These are phyloP conservation scores for Monosporozyma solicola DNA, from an alignment of 805 yeast species.

Conservation along the genomic window DNA sequence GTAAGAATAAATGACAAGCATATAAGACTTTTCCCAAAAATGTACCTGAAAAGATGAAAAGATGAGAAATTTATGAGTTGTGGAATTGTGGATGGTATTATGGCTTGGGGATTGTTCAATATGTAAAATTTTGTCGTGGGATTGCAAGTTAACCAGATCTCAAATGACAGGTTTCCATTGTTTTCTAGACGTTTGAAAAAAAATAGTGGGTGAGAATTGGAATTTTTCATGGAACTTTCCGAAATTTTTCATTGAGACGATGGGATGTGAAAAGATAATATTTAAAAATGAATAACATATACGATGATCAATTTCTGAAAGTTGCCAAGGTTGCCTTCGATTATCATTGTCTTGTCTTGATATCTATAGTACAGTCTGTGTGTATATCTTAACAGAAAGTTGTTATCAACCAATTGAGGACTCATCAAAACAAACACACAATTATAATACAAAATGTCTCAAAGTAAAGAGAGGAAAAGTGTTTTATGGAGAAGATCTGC, in stretches of 20 bases:
- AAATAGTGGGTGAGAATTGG: neutral
- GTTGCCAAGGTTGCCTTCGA: neutral
- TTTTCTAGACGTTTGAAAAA: neutral
- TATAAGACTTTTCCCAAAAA: too few relatives aligned
- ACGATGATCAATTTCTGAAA: neutral
- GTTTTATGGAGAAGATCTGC: constrained; percentile 1
- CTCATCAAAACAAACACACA: neutral
- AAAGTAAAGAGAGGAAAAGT: neutral
- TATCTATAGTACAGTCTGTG: neutral
- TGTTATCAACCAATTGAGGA: neutral
- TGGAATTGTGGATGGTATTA: too few relatives aligned
- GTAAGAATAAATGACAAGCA: too few relatives aligned
- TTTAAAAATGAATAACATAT: neutral
- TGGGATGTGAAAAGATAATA: neutral
- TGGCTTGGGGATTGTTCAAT: too few relatives aligned
- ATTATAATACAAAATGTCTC: neutral
- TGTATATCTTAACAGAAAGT: neutral
- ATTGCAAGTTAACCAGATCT: neutral
- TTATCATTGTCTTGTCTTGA: neutral
- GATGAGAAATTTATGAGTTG: too few relatives aligned
- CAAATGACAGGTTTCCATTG: neutral
- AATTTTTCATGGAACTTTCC: neutral
- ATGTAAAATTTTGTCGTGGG: too few relatives aligned
- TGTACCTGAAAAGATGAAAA: too few relatives aligned
- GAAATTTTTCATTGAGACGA: neutral